These are phyloP conservation scores for Fusarium zealandicum DNA, from an alignment of 2,329 filamentous ascomycete genomes.

Conservation along the genomic window DNA sequence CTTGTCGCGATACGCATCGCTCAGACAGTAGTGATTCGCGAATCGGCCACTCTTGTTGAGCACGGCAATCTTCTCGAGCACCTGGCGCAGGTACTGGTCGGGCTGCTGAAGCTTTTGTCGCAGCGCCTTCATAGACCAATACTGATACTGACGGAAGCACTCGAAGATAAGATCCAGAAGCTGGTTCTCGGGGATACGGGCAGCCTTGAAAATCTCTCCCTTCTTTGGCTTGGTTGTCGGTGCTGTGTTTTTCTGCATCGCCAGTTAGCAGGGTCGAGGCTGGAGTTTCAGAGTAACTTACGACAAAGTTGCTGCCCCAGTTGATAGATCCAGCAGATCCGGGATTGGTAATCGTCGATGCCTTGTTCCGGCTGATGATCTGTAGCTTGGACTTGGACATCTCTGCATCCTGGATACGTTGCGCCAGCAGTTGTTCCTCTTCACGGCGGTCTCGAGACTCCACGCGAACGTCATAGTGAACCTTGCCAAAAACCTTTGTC, in stretches of 20 bases:
- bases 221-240: slow-evolving; percentile 64
- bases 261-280: slow-evolving; percentile 29
- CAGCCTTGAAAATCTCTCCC: slow-evolving; percentile 78
- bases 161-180: slow-evolving; percentile 85
- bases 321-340: slow-evolving; percentile 51
- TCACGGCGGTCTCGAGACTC: slow-evolving; percentile 76
- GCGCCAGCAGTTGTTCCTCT: slow-evolving; percentile 69
- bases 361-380: slow-evolving; percentile 58
- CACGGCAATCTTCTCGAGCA: slow-evolving; percentile 81
- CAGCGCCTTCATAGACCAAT: slow-evolving; percentile 92
- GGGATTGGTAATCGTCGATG: slow-evolving; percentile 64
- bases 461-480: slow-evolving; percentile 79
- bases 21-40: slow-evolving; percentile 84
- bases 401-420: slow-evolving; percentile 59
- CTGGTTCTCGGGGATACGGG: slow-evolving; percentile 87
- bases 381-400: slow-evolving; percentile 58
- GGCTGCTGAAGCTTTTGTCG: slow-evolving; percentile 82
- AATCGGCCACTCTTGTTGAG: slow-evolving; percentile 85
- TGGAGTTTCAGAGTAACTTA: slow-evolving; percentile 41
- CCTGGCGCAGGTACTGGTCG: slow-evolving; percentile 89
- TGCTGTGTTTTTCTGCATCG: slow-evolving; percentile 59
- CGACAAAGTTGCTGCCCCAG: slow-evolving; percentile 61
- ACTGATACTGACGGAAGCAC: slow-evolving; percentile 85
- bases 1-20: slow-evolving; percentile 59
- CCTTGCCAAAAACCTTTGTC: slow-evolving; percentile 75